A percentile compares a stretch with the other conserved stretches of the same genome.
phyloP scores from a whole-genome alignment of 768 basidiomycete genomes.

The Gymnopilus junonius region DNA sequence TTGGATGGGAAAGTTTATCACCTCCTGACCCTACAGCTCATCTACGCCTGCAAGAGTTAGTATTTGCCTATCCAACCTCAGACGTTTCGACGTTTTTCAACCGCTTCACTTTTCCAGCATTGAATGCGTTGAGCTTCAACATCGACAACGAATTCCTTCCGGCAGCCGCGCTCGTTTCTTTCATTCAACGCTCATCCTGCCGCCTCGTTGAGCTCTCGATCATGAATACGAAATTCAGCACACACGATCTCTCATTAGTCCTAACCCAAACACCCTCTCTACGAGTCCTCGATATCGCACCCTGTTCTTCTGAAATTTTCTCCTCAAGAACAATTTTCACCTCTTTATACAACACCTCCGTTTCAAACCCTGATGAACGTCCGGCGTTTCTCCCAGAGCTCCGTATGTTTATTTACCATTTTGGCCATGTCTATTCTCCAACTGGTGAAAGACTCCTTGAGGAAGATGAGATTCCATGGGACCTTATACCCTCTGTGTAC shows the following conservation, averaged over 20 bases:
- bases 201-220: not conserved
- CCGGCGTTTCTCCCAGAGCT: not conserved
- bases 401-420: not conserved
- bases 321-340: not conserved
- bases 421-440: not conserved
- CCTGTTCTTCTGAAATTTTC: not conserved
- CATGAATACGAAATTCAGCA: not conserved
- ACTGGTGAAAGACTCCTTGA: not conserved
- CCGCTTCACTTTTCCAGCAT: not conserved
- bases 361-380: not conserved
- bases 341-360: too few relatives aligned
- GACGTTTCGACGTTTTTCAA: not conserved
- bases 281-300: not conserved
- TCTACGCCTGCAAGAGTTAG: not conserved
- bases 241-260: not conserved
- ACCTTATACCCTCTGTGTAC: not conserved
- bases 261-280: not conserved
- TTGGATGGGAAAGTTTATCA: not conserved
- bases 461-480: not conserved
- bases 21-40: not conserved
- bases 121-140: not conserved
- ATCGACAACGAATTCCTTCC: not conserved
- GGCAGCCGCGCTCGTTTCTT: not conserved
- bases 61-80: not conserved
- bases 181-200: not conserved